Percentiles rank a stretch among this genome's conserved stretches.
Conservation (phyloP, 169 alveolate species). For the Babesia microti region DNA sequence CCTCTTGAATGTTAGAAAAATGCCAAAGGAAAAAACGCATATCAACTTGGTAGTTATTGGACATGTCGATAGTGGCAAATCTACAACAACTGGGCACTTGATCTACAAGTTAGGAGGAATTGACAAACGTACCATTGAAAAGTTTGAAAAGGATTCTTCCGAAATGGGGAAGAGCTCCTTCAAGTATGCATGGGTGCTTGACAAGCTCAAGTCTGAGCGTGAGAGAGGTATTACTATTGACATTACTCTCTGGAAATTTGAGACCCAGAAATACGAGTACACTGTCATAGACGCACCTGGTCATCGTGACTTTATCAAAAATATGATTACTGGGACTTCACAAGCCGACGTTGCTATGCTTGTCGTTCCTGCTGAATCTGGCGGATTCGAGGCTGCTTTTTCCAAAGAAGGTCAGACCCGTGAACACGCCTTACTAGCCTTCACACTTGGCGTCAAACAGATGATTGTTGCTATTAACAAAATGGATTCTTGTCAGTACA, state of each 20-base stretch:
- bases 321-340: conserved; percentile 98
- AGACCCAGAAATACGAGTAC: conserved; percentile 89
- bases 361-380: conserved; percentile 94
- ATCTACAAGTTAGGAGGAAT: conserved; percentile 91
- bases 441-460: conserved; percentile 97
- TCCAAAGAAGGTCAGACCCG: conserved; percentile 93
- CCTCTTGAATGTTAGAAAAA: conserved; percentile 16
- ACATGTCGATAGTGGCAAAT: conserved; percentile 95
- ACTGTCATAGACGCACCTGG: conserved; percentile 99
- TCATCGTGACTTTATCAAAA: conserved; percentile 96
- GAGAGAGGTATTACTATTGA: conserved; percentile 99
- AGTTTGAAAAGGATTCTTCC: conserved; percentile 87
- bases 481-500: conserved; percentile 95
- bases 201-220: conserved; percentile 95
- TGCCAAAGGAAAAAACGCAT: conserved; percentile 80
- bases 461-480: conserved; percentile 96
- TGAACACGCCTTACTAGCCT: conserved; percentile 96
- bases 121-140: conserved; percentile 87
- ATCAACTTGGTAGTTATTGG: conserved; percentile 90
- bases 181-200: conserved; percentile 97
- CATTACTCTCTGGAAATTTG: conserved; percentile 93
- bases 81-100: conserved; percentile 92
- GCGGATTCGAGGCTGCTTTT: conserved; percentile 96
- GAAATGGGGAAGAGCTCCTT: conserved; percentile 90
- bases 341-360: conserved; percentile 97